A percentile compares a stretch with the other conserved stretches of the same genome.
Conservation (phyloP, 23 red algal species). For the Gracilaria gracilis region DNA sequence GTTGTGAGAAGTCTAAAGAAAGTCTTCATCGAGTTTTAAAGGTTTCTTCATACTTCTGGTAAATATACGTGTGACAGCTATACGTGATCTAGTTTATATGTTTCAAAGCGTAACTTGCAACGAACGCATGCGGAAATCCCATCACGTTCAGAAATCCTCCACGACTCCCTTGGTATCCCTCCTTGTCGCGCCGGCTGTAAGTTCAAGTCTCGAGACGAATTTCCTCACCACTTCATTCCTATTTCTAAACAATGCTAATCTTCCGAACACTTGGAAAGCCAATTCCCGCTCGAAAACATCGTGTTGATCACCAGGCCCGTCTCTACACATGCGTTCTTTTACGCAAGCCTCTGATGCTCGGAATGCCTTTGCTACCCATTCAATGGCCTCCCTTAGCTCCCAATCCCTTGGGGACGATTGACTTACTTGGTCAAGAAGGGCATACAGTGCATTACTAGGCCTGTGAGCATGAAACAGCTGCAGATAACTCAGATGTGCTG, state of each 20-base stretch:
- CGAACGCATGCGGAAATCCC: not conserved
- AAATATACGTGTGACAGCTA: not conserved
- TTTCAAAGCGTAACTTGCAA: not conserved
- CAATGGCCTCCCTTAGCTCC: conserved; percentile 21
- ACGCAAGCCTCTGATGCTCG: not conserved
- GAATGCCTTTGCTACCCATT: conserved; percentile 25
- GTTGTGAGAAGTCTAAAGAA: too few relatives aligned
- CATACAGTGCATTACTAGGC: conserved; percentile 18
- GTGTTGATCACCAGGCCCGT: not conserved
- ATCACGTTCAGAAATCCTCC: conserved; percentile 8
- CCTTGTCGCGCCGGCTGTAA: not conserved
- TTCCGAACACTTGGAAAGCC: conserved; percentile 32
- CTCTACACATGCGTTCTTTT: conserved; percentile 8
- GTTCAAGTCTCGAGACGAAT: conserved; percentile 9
- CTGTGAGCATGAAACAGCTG: conserved; percentile 14
- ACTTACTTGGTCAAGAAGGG: not conserved
- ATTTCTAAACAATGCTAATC: conserved; percentile 20
- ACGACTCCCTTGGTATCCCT: conserved; percentile 15
- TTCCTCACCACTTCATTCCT: conserved; percentile 29
- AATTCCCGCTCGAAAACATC: conserved; percentile 17
- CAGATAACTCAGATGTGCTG: conserved; percentile 17
- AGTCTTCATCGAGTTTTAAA: not conserved
- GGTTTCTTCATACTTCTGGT: not conserved
- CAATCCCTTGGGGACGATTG: not conserved
- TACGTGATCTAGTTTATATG: not conserved